Base-by-base conservation (phyloP, 2,329 filamentous ascomycete species). In the Epichloe gansuensis region DNA sequence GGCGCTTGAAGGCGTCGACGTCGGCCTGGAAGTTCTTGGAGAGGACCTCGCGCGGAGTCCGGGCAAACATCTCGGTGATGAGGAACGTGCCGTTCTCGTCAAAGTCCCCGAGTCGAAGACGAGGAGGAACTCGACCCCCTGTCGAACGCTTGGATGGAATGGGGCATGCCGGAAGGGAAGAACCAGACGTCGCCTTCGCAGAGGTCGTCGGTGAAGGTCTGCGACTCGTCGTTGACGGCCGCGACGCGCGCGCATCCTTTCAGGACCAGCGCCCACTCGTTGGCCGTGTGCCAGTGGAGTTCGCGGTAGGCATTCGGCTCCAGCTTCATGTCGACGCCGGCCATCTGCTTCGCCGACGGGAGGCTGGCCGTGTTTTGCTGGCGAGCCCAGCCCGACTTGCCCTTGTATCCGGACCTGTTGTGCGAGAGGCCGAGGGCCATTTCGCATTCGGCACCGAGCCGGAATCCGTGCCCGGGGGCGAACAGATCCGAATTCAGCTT, bases 31-130 rank as follows among this genome's bases (percentile, higher is more conserved):
- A 68, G 58, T 81, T 72, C 63, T 81, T 81, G 31, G 77, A 72
- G 44, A 81, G 67, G 2, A 82, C 75, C 37, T 74, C 73, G 4
- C 72, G 70, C 6, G 73, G 73, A 28, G 75, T 80, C 23, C 74
- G 70, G 38, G 73, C 61, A 53, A 79, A 70, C 59, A 78, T 70
- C 59, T 80, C 75, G 2, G 74, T 73, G 15, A 79, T 70, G 3
- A 83, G 70, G 66, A 81, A 81, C 0, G 80, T 83, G 46, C 70
- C 72, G 52, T 82, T 77, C 63, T 83, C 80, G 50, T 71, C 76
- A 65, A 82, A 83, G 5, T 64, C 62, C 80, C 80, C 52, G 75
- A 67, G 63, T 83, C 75, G 57, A 83, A 83, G 48, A 83, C 73
- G 2, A 83, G 69, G 1, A 83, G 68, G 60, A 82, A 82, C 60